phyloP scores from a whole-genome alignment of 371 early-diverging fungal genomes.

The Syncephalastrum sp. region DNA sequence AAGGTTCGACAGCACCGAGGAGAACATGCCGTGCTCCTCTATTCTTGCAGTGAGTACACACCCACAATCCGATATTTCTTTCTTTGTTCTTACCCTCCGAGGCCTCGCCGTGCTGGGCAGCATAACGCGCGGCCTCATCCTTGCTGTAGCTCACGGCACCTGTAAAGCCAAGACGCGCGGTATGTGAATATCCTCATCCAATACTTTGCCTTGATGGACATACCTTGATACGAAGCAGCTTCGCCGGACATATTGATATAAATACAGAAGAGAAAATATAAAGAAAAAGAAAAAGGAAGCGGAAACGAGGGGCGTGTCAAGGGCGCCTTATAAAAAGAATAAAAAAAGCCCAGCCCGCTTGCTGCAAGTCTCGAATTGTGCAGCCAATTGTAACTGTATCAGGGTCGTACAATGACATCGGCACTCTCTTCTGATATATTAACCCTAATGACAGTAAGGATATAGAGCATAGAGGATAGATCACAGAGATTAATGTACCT shows the following conservation, averaged over 20 bases:
- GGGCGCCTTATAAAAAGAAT: too few species aligned
- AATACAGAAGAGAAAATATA: conserved; percentile 2
- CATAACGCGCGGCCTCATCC: conserved; percentile 29
- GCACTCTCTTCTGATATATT: too few species aligned
- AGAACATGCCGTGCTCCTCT: conserved; percentile 31
- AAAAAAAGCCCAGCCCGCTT: too few species aligned
- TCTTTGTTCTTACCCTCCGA: conserved; percentile 21
- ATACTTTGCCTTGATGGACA: background rate
- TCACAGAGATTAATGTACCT: too few species aligned
- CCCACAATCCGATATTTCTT: background rate
- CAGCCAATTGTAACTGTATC: too few species aligned
- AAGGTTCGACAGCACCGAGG: conserved; percentile 24
- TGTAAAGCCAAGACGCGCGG: background rate
- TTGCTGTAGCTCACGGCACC: conserved; percentile 18
- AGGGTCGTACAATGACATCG: too few species aligned
- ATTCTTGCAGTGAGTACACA: background rate
- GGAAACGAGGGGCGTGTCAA: too few species aligned
- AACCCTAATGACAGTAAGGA: too few species aligned
- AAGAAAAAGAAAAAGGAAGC: background rate
- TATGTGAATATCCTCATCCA: background rate
- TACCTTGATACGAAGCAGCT: conserved; percentile 22
- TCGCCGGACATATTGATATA: conserved; percentile 20
- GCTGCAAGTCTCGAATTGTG: too few species aligned
- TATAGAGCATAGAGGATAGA: too few species aligned
- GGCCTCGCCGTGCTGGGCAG: conserved; percentile 28